Percentiles rank a stretch among this genome's conserved stretches.
Conservation (phyloP, 2,329 filamentous ascomycete species). For the Fusarium sp. region DNA sequence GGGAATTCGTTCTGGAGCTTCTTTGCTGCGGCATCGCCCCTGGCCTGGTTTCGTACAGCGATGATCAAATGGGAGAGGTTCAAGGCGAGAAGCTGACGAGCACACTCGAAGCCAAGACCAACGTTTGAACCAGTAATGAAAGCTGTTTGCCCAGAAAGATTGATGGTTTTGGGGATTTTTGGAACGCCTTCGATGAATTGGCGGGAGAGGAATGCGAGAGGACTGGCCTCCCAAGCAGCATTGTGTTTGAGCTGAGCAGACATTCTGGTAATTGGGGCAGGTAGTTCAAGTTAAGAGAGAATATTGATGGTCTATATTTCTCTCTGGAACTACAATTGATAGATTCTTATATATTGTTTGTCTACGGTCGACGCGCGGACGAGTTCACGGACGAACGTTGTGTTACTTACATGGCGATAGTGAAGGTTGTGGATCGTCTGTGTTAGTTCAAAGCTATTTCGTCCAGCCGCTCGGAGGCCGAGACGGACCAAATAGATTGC, state of each 20-base stretch:
- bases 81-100: slow-evolving; percentile 59
- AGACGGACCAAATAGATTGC: slow-evolving; percentile 33
- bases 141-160: slow-evolving; percentile 58
- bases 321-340: background rate
- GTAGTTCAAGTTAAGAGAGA: background rate
- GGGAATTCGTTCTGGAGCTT: slow-evolving; percentile 47
- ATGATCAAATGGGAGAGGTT: slow-evolving; percentile 62
- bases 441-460: slow-evolving; percentile 1
- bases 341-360: slow-evolving; percentile 27
- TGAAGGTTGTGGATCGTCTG: background rate
- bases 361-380: slow-evolving; percentile 33
- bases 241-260: slow-evolving; percentile 40
- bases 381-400: slow-evolving; percentile 21
- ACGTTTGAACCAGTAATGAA: slow-evolving; percentile 66
- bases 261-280: slow-evolving; percentile 26
- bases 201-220: slow-evolving; percentile 46
- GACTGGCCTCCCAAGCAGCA: slow-evolving; percentile 42
- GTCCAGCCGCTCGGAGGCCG: slow-evolving; percentile 40
- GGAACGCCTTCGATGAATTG: slow-evolving; percentile 47
- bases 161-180: slow-evolving; percentile 39
- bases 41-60: slow-evolving; percentile 60
- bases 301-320: background rate
- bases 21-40: slow-evolving; percentile 60
- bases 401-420: no score
- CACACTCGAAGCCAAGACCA: slow-evolving; percentile 65